Evolutionary conservation across 192 early-diverging fungal species (phyloP).

Genomic region (Irineochytrium annulatum): DNA sequence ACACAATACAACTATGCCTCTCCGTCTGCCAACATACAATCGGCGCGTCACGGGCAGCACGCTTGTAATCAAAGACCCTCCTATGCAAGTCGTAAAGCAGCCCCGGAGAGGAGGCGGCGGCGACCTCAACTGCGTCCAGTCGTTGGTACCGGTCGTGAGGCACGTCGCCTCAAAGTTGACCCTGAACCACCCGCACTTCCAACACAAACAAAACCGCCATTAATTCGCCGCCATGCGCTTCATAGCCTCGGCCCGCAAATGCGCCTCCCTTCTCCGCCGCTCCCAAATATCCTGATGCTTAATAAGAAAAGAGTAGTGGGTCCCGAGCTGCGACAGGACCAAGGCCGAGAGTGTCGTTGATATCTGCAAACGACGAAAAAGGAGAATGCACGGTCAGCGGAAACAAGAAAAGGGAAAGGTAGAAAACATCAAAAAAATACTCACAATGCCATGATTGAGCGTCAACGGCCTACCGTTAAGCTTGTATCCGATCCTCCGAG

Average conservation of each 20-base stretch:
- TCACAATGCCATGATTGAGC: constrained; percentile 6
- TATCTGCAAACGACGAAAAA: constrained; percentile 1
- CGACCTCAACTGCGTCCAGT: too few species aligned
- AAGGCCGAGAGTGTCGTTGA: constrained; percentile 1
- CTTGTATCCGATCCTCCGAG: neutral
- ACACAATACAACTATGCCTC: too few species aligned
- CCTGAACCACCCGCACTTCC: too few species aligned
- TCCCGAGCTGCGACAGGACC: constrained; percentile 9
- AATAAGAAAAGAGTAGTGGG: constrained; percentile 14
- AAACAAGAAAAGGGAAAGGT: neutral
- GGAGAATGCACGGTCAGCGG: neutral
- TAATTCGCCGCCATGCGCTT: neutral
- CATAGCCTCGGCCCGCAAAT: constrained; percentile 16
- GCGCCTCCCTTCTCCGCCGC: constrained; percentile 18
- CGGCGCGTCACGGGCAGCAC: too few species aligned
- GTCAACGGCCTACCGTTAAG: neutral
- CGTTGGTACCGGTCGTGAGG: too few species aligned
- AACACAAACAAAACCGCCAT: too few species aligned
- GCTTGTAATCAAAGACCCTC: too few species aligned
- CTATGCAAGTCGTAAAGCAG: too few species aligned
- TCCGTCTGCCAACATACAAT: too few species aligned
- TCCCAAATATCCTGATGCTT: constrained; percentile 18
- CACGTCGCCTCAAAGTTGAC: too few species aligned
- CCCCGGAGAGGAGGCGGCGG: too few species aligned
- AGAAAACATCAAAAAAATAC: constrained; percentile 1